Base-by-base conservation (phyloP, 768 basidiomycete genomes). In the Nevesoporus exiguus region DNA sequence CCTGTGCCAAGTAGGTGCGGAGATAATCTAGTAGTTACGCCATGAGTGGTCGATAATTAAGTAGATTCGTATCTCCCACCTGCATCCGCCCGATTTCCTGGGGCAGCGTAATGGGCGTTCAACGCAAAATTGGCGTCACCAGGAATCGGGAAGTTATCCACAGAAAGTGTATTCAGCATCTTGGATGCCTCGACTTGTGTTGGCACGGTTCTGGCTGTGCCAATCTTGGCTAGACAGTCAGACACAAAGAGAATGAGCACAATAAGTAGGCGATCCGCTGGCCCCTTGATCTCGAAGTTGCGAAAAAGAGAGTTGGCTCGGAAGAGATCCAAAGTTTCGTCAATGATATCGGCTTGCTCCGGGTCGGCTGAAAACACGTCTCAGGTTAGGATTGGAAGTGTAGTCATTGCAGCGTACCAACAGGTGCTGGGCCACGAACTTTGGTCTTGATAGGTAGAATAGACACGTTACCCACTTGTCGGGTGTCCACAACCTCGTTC, bases 221-320 rank as follows among this genome's bases (percentile, higher is more conserved):
- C 90, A 62, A 99, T 78, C 75, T 93, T 95, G 25, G 90, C 83
- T 47, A 99, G 84, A 71, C 96, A 98, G 75, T 99, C 97, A 42
- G 95, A 98, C 65, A 98, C 85, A 76, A 89, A 99, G 69, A 99
- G 88, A 71, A 98, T 97, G 66, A 98, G 84, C 70, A 98, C 84
- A 77, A 99, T 98, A 66, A 99, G 81, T 37, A 93, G 85, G 54
- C 95, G 86, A 78, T 97, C 95, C 48, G 94, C 93, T 51, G 93
- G 91, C 17, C 94, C 95, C 71, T 98, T 96, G 82, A 99, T 98
- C 78, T 99, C 97, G 65, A 98, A 99, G 76, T 98, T 98, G 66
- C 97, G 88, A 76, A 99, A 99, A 56, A 99, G 87, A 34, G 95
- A 97, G 74, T 99, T 99, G 66, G 96, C 95, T 51, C 97, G 90